Base-by-base conservation (phyloP, 768 basidiomycete genomes). In the Chalciporus piperatus region DNA sequence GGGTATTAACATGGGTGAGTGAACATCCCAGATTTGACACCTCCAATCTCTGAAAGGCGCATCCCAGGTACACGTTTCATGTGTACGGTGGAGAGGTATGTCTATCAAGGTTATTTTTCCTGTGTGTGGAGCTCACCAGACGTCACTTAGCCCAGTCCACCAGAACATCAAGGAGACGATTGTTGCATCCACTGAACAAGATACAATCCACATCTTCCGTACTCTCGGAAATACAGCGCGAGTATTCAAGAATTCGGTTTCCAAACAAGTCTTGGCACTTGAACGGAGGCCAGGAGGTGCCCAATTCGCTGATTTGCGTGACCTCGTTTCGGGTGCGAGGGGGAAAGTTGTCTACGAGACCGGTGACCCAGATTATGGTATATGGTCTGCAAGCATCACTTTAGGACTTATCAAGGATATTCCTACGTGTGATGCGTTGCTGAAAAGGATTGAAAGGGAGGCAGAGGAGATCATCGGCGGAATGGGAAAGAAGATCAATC, bases 121-220 rank as follows among this genome's bases (percentile, higher is more conserved):
- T 17, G 30, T 9, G 20, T 14, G 48, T 38, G 9, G 5, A 6
- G 12, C 23, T 22, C 16, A 28, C 37, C 55, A 30, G 44, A 32
- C 52, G 12, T 33, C 41, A n/a, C 28, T n/a, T 47, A 89, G 89
- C 48, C 85, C 89, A 13, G 91, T 94, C 48, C 94, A 96, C 67
- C 79, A 87, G 53, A 87, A 83, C 55, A 90, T 98, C 77, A 97
- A 98, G 67, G 78, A 93, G 47, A 88, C 82, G 68, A 96, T 97
- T 42, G 86, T 97, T 32, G 75, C 80, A 13, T 86, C 92, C 12
- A 83, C 79, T 1, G 95, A 97, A 67, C 78, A 79, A 48, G 90
- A 93, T 66, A 92, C 92, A 0, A 66, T 88, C 3, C 93, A 95
- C 68, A 94, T 97, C 59, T 93, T 97, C 77, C 82, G 94, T 45